Base-by-base conservation (phyloP, 768 basidiomycete species). In the Hortiboletus campestris region DNA sequence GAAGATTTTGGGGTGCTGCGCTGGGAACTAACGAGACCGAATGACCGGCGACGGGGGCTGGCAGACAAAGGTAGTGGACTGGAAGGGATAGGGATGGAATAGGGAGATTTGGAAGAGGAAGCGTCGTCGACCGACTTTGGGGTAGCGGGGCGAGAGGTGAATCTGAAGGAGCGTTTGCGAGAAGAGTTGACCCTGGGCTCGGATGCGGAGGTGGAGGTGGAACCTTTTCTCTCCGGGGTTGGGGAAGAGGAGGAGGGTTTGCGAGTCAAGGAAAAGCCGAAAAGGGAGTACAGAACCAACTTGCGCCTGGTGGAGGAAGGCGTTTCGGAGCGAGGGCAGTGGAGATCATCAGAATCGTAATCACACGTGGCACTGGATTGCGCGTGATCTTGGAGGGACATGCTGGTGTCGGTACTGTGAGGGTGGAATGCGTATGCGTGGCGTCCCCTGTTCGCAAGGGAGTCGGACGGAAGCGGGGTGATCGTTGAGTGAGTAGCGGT, bases 401-500 rank as follows among this genome's bases (percentile, higher is more conserved):
- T 42, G 40, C 53, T 60, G 49, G 61, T 50, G 42, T 69, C 57
- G 0, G 51, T 44, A 29, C 39, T 58, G 43, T 53, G 63, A 22
- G 55, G 44, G 28, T 52, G 61, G 57, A 46, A 46, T 25, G 54
- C 38, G 36, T 67, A 69, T 16, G 59, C 55, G 38, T 60, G 58
- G 46, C 64, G 66, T 12, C 46, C 47, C 44, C 62, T 65, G n/a
- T 58, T 62, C 55, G 63, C 56, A 31, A 60, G n/a, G 20, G 52
- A 42, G 72, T 82, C 70, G 25, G 81, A 81, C 0, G 83, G 82
- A 16, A 74, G 72, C n/a, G 84, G 84, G 7, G 80, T 82, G 51
- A 83, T 75, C 6, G 86, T 86, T 19, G 80, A 76, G 62, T 81
- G 81, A 2, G 86, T 86, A 1, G 81, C 79, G 17, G 81, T 81